These are phyloP conservation scores for Rhizoctonia solani DNA, from an alignment of 1,284 basidiomycete genomes.

Conservation along the genomic window DNA sequence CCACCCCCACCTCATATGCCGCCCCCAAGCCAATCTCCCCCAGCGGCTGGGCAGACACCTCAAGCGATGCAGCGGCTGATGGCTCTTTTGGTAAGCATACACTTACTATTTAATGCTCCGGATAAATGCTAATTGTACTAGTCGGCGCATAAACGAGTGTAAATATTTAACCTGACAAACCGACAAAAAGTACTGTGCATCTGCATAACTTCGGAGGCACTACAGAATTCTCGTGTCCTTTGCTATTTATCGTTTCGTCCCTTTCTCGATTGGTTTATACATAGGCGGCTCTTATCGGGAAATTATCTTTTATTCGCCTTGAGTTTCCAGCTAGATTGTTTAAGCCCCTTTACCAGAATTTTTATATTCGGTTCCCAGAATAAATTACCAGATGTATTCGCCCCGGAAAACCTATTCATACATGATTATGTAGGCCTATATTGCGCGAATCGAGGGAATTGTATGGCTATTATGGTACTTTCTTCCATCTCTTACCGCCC, in stretches of 20 bases:
- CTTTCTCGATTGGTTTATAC: background rate
- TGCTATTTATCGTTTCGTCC: background rate
- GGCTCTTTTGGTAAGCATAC: constrained; percentile 37
- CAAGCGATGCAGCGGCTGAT: constrained; percentile 39
- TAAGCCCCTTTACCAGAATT: background rate
- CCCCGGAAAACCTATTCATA: too few relatives aligned
- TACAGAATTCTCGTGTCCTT: background rate
- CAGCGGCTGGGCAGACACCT: constrained; percentile 7
- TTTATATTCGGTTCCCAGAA: background rate
- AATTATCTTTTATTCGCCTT: background rate
- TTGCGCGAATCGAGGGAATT: background rate
- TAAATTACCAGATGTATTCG: too few relatives aligned
- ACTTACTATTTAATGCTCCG: background rate
- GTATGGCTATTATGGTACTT: constrained; percentile 3
- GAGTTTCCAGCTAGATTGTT: background rate
- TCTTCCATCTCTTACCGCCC: constrained; percentile 29
- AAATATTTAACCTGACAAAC: background rate
- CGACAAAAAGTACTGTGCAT: background rate
- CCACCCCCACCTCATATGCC: background rate
- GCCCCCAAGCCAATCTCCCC: constrained; percentile 19
- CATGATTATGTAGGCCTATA: background rate
- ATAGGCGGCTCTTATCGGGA: background rate
- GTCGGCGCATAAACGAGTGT: background rate
- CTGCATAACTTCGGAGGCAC: background rate
- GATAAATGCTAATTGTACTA: background rate